phyloP scores from a whole-genome alignment of 306 rosid species.

The Luffa acutangula region DNA sequence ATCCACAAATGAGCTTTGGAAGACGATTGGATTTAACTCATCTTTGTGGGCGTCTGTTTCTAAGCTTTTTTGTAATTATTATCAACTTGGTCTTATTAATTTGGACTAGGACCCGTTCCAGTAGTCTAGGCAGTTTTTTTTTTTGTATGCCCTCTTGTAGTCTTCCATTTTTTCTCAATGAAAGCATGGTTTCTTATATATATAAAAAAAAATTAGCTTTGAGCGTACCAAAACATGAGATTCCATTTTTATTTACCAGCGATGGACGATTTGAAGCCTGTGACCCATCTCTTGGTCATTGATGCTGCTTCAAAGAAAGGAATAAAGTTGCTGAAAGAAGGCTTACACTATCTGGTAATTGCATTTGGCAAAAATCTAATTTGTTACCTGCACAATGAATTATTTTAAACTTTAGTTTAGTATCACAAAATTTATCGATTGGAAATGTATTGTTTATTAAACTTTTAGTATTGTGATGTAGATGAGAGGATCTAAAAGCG shows the following conservation, averaged over 20 bases:
- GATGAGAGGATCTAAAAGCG: conserved; percentile 61
- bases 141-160: too few species aligned
- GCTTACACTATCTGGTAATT: conserved; percentile 72
- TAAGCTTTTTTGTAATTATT: too few species aligned
- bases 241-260: conserved; percentile 39
- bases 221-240: background rate
- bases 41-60: too few species aligned
- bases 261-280: conserved; percentile 76
- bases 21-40: too few species aligned
- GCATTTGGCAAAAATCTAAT: conserved; percentile 12
- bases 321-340: conserved; percentile 63
- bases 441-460: background rate
- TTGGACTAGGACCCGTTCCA: too few species aligned
- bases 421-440: conserved; percentile 1
- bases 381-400: conserved; percentile 2
- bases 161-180: too few species aligned
- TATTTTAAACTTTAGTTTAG: background rate
- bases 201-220: background rate
- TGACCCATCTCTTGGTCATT: conserved; percentile 82
- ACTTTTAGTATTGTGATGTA: conserved; percentile 27
- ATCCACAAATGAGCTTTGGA: too few species aligned
- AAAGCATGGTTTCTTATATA: too few species aligned
- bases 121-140: too few species aligned
- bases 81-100: too few species aligned
- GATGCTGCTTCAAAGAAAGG: conserved; percentile 61